Percentiles rank a stretch among this genome's conserved stretches.
Evolutionary conservation across 2,329 filamentous ascomycete species (phyloP).

Genomic region (Stagonosporopsis tanaceti): DNA sequence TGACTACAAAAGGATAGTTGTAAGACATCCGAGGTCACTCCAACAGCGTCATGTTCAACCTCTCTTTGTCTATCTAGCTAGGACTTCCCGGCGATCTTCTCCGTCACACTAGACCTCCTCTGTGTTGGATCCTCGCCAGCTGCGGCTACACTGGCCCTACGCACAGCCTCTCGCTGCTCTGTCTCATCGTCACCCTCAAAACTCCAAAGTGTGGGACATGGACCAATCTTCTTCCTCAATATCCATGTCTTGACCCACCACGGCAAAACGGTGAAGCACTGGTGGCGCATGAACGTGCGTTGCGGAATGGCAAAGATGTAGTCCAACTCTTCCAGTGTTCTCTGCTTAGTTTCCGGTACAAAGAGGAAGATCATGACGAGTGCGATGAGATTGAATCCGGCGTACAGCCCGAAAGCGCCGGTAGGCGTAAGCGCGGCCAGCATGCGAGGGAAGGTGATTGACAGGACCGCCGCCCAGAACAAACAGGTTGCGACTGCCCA

Average conservation of each 20-base stretch:
- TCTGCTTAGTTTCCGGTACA: conserved; percentile 44
- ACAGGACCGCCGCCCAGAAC: conserved; percentile 52
- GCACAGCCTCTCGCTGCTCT: conserved; percentile 21
- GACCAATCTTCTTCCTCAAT: conserved; percentile 42
- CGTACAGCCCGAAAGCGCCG: conserved; percentile 52
- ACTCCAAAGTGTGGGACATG: conserved; percentile 27
- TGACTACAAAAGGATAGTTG: too few relatives aligned
- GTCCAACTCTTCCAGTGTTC: conserved; percentile 43
- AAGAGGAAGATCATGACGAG: conserved; percentile 42
- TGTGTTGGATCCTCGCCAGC: conserved; percentile 9
- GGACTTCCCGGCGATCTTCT: conserved; percentile 14
- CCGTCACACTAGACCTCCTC: conserved; percentile 12
- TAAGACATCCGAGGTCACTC: not conserved
- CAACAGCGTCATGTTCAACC: not conserved
- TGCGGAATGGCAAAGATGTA: conserved; percentile 52
- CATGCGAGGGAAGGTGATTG: conserved; percentile 50
- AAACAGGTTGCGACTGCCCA: conserved; percentile 52
- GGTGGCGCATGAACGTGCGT: conserved; percentile 48
- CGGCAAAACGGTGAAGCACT: conserved; percentile 51
- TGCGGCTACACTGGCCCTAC: conserved; percentile 25
- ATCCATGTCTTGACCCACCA: conserved; percentile 56
- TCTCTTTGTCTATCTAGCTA: not conserved
- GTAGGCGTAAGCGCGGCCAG: conserved; percentile 45
- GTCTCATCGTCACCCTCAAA: conserved; percentile 28
- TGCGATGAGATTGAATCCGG: conserved; percentile 41